Percentiles rank a stretch among this genome's conserved stretches.
phyloP scores from a whole-genome alignment of 1,284 basidiomycete genomes.

The Papiliotrema flavescens region DNA sequence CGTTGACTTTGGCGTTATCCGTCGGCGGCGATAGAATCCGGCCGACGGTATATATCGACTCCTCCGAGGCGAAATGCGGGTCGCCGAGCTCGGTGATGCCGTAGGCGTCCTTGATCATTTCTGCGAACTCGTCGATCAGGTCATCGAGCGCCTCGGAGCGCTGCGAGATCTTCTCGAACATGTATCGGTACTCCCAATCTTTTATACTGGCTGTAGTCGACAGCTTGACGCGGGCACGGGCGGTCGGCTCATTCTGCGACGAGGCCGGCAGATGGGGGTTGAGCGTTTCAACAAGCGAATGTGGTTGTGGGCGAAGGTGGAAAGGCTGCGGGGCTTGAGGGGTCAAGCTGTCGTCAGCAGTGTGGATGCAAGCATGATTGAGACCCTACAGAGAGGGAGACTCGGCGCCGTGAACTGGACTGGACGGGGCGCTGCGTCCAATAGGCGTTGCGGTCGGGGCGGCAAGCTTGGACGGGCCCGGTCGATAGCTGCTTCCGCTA shows the following conservation, averaged over 20 bases:
- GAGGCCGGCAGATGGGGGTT: slow-evolving; percentile 39
- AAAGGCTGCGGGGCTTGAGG: slow-evolving; percentile 31
- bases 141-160: slow-evolving; percentile 77
- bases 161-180: slow-evolving; percentile 84
- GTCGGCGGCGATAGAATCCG: slow-evolving; percentile 70
- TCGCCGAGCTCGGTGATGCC: slow-evolving; percentile 69
- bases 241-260: slow-evolving; percentile 14
- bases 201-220: slow-evolving; percentile 27
- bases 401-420: slow-evolving; percentile 27
- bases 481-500: slow-evolving; percentile 30
- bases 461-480: slow-evolving; percentile 19
- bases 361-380: background rate
- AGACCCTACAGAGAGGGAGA: background rate
- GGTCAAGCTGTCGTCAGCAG: slow-evolving; percentile 7
- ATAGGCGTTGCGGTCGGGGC: slow-evolving; percentile 19
- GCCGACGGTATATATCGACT: slow-evolving; percentile 72
- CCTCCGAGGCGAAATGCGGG: slow-evolving; percentile 69
- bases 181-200: slow-evolving; percentile 64
- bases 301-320: slow-evolving; percentile 33
- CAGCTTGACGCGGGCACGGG: slow-evolving; percentile 29
- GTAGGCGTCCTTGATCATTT: slow-evolving; percentile 67
- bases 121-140: slow-evolving; percentile 76
- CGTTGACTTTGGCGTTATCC: slow-evolving; percentile 63
- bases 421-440: slow-evolving; percentile 23
- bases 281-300: slow-evolving; percentile 44